phyloP scores from a whole-genome alignment of 2,329 filamentous ascomycete species.

The Hypoxylon rubiginosum region DNA sequence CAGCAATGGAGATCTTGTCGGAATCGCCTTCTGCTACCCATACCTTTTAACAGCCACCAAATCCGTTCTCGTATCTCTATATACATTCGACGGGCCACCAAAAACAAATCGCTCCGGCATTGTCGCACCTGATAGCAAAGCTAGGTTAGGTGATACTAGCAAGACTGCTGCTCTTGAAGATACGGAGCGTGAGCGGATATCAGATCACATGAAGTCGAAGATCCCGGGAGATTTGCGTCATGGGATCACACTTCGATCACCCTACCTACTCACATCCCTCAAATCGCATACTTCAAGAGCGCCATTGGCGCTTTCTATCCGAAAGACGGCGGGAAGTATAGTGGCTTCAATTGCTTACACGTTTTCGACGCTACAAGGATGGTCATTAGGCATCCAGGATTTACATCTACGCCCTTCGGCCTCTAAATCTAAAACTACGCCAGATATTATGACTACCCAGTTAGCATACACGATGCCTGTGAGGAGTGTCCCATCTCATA shows the following conservation, averaged over 20 bases:
- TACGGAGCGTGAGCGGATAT: conserved; percentile 16
- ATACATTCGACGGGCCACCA: conserved; percentile 67
- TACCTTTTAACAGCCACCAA: conserved; percentile 85
- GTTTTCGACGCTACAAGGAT: conserved; percentile 81
- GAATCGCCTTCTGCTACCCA: conserved; percentile 79
- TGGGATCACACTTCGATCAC: conserved; percentile 50
- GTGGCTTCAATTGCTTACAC: conserved; percentile 91
- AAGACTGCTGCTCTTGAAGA: conserved; percentile 20
- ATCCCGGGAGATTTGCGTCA: neutral
- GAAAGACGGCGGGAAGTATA: conserved; percentile 72
- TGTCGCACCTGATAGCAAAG: conserved; percentile 25
- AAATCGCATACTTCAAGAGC: conserved; percentile 83
- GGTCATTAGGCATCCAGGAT: conserved; percentile 94
- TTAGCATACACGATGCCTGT: conserved; percentile 58
- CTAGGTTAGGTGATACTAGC: neutral
- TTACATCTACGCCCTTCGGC: conserved; percentile 69
- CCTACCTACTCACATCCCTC: conserved; percentile 79
- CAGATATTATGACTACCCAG: too few relatives aligned
- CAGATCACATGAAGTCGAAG: conserved; percentile 4
- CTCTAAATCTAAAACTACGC: conserved; percentile 42
- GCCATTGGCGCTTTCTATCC: conserved; percentile 85
- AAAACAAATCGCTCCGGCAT: conserved; percentile 27
- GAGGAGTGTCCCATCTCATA: conserved; percentile 33
- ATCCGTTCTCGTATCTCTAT: conserved; percentile 80
- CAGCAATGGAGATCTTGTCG: conserved; percentile 74